phyloP scores from a whole-genome alignment of 1,284 basidiomycete genomes.

The Mycosarcoma mackinlayi region DNA sequence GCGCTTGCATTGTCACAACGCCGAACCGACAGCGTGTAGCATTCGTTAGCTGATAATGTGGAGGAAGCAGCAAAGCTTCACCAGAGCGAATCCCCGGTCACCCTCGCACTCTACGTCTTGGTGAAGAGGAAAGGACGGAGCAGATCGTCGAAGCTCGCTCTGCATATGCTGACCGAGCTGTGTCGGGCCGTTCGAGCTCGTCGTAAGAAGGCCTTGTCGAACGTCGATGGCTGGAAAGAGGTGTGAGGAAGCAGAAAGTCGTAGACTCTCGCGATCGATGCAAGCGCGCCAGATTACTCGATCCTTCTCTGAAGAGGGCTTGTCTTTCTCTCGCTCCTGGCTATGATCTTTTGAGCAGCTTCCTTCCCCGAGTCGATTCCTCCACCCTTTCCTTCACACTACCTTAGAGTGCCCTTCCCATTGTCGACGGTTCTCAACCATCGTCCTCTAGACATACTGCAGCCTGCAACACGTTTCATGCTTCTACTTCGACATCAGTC shows the following conservation, averaged over 20 bases:
- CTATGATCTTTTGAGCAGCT: too few relatives aligned
- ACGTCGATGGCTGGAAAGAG: background rate
- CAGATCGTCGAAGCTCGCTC: too few relatives aligned
- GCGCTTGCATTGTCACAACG: background rate
- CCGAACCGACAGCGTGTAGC: slow-evolving; percentile 1
- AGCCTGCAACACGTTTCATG: slow-evolving; percentile 34
- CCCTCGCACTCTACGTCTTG: background rate
- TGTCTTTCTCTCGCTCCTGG: background rate
- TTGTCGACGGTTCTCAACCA: background rate
- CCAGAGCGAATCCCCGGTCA: background rate
- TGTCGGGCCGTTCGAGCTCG: background rate
- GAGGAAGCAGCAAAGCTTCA: background rate
- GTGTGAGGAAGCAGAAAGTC: background rate
- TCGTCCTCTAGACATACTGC: too few relatives aligned
- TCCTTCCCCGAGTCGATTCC: too few relatives aligned
- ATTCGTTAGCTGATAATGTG: background rate
- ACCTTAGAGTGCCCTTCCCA: too few relatives aligned
- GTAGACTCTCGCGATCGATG: slow-evolving; percentile 23
- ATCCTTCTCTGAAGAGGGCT: background rate
- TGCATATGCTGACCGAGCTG: background rate
- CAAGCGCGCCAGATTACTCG: slow-evolving; percentile 28
- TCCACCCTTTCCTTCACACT: too few relatives aligned
- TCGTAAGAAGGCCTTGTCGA: background rate
- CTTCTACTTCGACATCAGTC: slow-evolving; percentile 32
- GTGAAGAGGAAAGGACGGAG: background rate